These are phyloP conservation scores for Singerocomus rubriflavus DNA, from an alignment of 1,284 basidiomycete species.

Conservation along the genomic window DNA sequence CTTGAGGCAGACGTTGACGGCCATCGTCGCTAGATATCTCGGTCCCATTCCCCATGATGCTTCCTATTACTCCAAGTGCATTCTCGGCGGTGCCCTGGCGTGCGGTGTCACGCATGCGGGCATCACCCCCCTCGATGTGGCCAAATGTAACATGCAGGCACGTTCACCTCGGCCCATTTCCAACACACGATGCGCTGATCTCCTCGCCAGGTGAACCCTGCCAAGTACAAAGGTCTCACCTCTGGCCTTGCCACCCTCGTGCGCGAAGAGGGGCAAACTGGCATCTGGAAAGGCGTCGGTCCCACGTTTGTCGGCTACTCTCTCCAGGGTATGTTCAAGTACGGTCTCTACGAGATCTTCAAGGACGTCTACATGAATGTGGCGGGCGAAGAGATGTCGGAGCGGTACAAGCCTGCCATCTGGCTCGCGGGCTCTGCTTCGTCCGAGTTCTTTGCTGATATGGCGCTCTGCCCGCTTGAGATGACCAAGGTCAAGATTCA, in stretches of 20 bases:
- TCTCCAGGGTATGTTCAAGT: slow-evolving; percentile 96
- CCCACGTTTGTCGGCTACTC: slow-evolving; percentile 93
- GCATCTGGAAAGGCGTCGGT: slow-evolving; percentile 92
- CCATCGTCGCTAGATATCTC: slow-evolving; percentile 52
- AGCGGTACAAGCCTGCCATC: slow-evolving; percentile 89
- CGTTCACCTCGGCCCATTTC: slow-evolving; percentile 31
- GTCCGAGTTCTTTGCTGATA: slow-evolving; percentile 94
- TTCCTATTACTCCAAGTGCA: slow-evolving; percentile 74
- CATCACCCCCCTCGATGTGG: slow-evolving; percentile 91
- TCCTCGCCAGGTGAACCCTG: slow-evolving; percentile 56
- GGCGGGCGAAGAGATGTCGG: slow-evolving; percentile 77
- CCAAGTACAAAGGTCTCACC: slow-evolving; percentile 73
- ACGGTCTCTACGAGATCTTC: slow-evolving; percentile 93
- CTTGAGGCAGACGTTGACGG: background rate
- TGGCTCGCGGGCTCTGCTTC: slow-evolving; percentile 94
- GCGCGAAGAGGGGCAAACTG: slow-evolving; percentile 77
- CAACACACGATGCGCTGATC: too few relatives aligned
- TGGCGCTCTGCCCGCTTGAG: slow-evolving; percentile 79
- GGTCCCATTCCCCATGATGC: slow-evolving; percentile 73
- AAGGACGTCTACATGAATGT: slow-evolving; percentile 88
- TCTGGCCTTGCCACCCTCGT: slow-evolving; percentile 72
- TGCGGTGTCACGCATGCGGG: slow-evolving; percentile 95
- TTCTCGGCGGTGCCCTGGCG: slow-evolving; percentile 89
- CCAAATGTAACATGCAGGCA: slow-evolving; percentile 98
- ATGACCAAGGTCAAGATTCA: slow-evolving; percentile 88